Percentiles rank a stretch among this genome's conserved stretches.
Conservation (phyloP, 495 filamentous ascomycete species). For the Pseudevernia furfuracea region DNA sequence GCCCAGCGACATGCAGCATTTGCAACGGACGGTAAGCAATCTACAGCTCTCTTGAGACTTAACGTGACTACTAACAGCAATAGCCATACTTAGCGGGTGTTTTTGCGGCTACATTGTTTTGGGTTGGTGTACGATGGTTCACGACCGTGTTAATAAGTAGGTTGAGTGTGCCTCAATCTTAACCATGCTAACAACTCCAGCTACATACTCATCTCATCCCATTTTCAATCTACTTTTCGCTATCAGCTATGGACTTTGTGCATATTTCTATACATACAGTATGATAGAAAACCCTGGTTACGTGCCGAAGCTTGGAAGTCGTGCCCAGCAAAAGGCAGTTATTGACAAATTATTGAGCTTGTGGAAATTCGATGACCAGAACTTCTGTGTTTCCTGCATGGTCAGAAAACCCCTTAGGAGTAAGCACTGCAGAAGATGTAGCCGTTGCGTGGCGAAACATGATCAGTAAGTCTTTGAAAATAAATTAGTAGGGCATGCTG, state of each 20-base stretch:
- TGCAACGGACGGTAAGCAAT: slow-evolving; percentile 71
- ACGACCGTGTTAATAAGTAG: slow-evolving; percentile 63
- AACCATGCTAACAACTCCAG: slow-evolving; percentile 37
- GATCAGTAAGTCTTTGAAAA: slow-evolving; percentile 66
- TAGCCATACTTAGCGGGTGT: slow-evolving; percentile 89
- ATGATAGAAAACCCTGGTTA: slow-evolving; percentile 89
- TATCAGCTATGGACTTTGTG: slow-evolving; percentile 53
- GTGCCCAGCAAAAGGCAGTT: slow-evolving; percentile 76
- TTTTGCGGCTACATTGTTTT: slow-evolving; percentile 80
- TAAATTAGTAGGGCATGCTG: slow-evolving; percentile 28
- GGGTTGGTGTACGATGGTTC: slow-evolving; percentile 70
- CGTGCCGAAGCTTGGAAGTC: slow-evolving; percentile 84
- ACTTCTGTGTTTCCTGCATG: slow-evolving; percentile 94
- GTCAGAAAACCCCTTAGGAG: slow-evolving; percentile 81
- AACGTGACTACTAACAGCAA: slow-evolving; percentile 14
- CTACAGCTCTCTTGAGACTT: slow-evolving; percentile 3
- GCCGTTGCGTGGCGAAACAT: slow-evolving; percentile 89
- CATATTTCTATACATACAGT: slow-evolving; percentile 77
- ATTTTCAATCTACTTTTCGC: slow-evolving; percentile 70
- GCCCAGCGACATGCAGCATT: slow-evolving; percentile 73
- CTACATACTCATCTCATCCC: slow-evolving; percentile 54
- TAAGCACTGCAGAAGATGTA: slow-evolving; percentile 89
- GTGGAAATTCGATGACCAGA: slow-evolving; percentile 87
- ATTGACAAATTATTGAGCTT: slow-evolving; percentile 74
- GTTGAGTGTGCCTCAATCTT: slow-evolving; percentile 24